Base-by-base conservation (phyloP, 768 basidiomycete genomes). In the Boletales sp. region DNA sequence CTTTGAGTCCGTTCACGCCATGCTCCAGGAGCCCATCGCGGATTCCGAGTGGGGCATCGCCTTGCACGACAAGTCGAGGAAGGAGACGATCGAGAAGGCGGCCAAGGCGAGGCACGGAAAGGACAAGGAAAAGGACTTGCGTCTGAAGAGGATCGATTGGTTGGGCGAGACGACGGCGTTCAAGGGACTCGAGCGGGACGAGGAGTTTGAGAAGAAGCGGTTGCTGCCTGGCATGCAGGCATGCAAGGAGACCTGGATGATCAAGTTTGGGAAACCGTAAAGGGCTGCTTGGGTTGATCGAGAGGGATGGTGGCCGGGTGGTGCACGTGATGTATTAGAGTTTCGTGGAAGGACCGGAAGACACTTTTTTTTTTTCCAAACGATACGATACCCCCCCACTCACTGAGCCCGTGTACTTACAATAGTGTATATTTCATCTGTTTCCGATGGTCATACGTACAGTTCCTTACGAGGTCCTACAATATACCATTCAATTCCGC, bases 1-100 rank as follows among this genome's bases (percentile, higher is more conserved):
- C 5, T 84, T 84, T 72, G 76, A 79, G 29, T 78, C 73, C 4
- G 35, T 87, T 17, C 68, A 80, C 49, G 55, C 66, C 6, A 57
- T 63, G 41, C 67, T 88, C 24, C 80, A 85, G 43, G 69, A 78
- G 42, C 74, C 73, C 8, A 70, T 88, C 17, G 74, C 54, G 2
- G 83, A 87, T 51, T 83, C 83, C 4, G 86, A 87, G 57, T 87
- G 86, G 84, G 83, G 80, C 0, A 66, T 82, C 40, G 68, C 80
- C 15, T 59, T 74, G 6, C 59, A 48, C 24, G 75, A 81, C 40
- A 73, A 73, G 63, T 71, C 73, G 49, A 62, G 60, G 51, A 69
- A 64, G 46, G 76, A 76, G 54, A 54, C 55, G 17, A 72, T 84
- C 14, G 75, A 81, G 57, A 74, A 68, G 44, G 75, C 82, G 2